Percentiles rank a stretch among this genome's conserved stretches.
Evolutionary conservation across 2,329 filamentous ascomycete genomes (phyloP).

Genomic region (Sarocladium kiliense): DNA sequence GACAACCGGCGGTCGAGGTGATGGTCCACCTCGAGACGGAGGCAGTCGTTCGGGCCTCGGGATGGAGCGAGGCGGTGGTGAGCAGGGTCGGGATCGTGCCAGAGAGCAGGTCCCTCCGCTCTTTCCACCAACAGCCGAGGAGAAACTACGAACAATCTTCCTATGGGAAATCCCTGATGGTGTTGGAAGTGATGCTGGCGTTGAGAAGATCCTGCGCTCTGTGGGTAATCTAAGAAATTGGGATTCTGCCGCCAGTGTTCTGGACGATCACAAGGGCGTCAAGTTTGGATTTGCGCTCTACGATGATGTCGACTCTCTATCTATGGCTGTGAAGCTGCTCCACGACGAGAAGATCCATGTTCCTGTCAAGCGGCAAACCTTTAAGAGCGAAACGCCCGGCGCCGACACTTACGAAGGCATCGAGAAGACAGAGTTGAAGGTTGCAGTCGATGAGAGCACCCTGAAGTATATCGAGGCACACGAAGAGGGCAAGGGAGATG

Average conservation of each 20-base stretch:
- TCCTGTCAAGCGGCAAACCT: conserved; percentile 68
- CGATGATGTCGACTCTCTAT: conserved; percentile 83
- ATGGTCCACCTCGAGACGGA: conserved; percentile 24
- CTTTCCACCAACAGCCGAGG: conserved; percentile 79
- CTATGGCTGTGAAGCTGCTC: conserved; percentile 78
- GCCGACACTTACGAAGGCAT: conserved; percentile 47
- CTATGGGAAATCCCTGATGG: conserved; percentile 81
- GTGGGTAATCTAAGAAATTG: conserved; percentile 78
- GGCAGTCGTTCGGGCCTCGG: conserved; percentile 47
- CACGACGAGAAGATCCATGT: conserved; percentile 78
- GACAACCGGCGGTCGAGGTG: conserved; percentile 36
- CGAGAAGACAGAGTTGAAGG: conserved; percentile 65
- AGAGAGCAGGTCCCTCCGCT: conserved; percentile 67
- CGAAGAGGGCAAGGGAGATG: conserved; percentile 55
- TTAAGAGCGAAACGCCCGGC: conserved; percentile 36
- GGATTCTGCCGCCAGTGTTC: conserved; percentile 63
- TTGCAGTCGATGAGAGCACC: conserved; percentile 77
- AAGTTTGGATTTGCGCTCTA: conserved; percentile 95
- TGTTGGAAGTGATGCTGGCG: conserved; percentile 66
- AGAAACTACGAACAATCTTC: conserved; percentile 88
- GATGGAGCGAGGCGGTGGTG: conserved; percentile 59
- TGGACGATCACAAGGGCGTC: conserved; percentile 68
- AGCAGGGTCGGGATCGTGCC: conserved; percentile 61
- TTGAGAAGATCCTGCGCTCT: conserved; percentile 73
- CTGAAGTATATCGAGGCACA: conserved; percentile 81